Evolutionary conservation across 805 yeast species (phyloP).

Genomic region (Trichomonascus vanleenenianus): DNA sequence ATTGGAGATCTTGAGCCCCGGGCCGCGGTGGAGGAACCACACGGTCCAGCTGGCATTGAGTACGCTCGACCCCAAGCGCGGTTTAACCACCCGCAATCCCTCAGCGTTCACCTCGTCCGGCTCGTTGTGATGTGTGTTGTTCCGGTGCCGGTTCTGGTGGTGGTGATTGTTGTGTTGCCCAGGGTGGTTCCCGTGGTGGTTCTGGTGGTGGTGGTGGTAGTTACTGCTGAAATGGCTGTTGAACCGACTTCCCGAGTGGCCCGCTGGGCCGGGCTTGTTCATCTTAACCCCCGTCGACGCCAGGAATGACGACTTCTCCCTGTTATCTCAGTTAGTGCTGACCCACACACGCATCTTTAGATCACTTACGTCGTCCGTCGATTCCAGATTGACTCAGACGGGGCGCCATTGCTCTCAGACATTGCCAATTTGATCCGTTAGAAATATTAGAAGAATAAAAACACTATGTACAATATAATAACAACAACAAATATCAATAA

Average conservation of each 20-base stretch:
- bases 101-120: slow-evolving; percentile 3
- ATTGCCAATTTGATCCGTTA: no score
- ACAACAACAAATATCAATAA: no score
- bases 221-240: not conserved
- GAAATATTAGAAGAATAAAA: no score
- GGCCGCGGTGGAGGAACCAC: slow-evolving; percentile 25
- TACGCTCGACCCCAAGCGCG: slow-evolving; percentile 12
- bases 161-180: not conserved
- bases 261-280: not conserved
- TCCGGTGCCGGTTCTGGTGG: not conserved
- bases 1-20: slow-evolving; percentile 19
- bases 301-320: slow-evolving; percentile 17
- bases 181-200: not conserved
- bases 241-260: not conserved
- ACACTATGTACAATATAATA: no score
- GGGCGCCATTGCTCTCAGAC: not conserved
- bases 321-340: not conserved
- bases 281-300: slow-evolving; percentile 16
- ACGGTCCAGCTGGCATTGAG: slow-evolving; percentile 24
- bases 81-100: slow-evolving; percentile 11
- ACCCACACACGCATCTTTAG: not conserved
- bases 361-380: slow-evolving; percentile 13
- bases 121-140: not conserved
- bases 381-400: slow-evolving; percentile 12
- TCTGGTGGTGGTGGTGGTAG: not conserved